Evolutionary conservation across 805 yeast species (phyloP), one percentile per base, ranked within the genome.

Genomic region (Candida ponderosae): DNA sequence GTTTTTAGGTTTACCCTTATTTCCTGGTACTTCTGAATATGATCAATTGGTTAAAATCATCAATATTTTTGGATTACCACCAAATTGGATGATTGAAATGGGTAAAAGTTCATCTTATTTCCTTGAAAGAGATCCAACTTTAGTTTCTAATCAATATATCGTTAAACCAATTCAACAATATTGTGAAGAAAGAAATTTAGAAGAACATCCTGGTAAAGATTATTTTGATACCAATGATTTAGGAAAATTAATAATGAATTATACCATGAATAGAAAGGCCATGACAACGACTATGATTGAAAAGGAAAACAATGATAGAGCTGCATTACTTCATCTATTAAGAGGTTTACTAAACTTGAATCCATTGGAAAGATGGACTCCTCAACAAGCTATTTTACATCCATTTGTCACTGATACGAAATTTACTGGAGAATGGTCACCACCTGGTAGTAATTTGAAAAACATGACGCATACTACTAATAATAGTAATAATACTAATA

Each of bases 311-410:
- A 70, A 68, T 36, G 86, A 85, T 45, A 67, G 97, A 34, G 70
- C 68, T 34, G 69, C 83, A 30, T 68, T 90, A 39, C 66, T 80
- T 19, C 95, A 90, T 57, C 86, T 93, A 48, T 66, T 93, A 34
- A 60, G 67, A 31, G 95, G 95, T 19, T 71, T 86, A 9, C 65
- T 93, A 43, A 85, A 81, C 46, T 59, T 87, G 50, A 89, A 90
- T 57, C 98, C 98, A 0, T 70, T 93, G 48, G 96, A 88, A 57
- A 74, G 99, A 49, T 83, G 96, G 82, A 86, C 97, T 0, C 98
- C 98, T 11, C 96, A 87, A 47, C 97, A 93, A 57, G 98, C 97
- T 0, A 66, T 80, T 14, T 66, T 75, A 57, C 98, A 93, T 62
- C 97, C 97, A 0, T 93, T 93, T 57, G 76, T 93, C 16, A 82